Evolutionary conservation across 208 protist species (phyloP), one percentile per base, ranked within the genome.

Genomic region (Phytomonas francai): DNA sequence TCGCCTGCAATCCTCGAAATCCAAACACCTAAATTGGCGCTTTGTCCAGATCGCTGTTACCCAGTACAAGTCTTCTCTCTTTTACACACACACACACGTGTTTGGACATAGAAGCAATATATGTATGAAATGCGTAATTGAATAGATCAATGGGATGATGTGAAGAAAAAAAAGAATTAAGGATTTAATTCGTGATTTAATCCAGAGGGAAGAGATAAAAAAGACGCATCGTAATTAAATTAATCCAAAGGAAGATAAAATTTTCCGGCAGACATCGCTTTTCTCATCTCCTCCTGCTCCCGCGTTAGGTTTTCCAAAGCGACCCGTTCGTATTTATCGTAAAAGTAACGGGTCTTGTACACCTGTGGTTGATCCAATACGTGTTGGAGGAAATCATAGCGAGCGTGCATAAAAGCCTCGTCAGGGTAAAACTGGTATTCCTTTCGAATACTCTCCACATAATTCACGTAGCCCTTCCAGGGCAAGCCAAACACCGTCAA

Each of bases 331-430:
- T 83, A 69, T 9, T 14, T 63, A n/a, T 78, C 63, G 57, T 73
- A 87, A 36, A 94, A 94, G 76, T 76, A 94, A 27, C 74, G 71
- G 27, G 85, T 91, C 70, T 90, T 91, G 67, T 77, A 94, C 85
- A 76, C 85, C 71, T 84, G 83, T 31, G 69, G 51, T 33, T 83
- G 68, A 4, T 61, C n/a, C 67, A 87, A 45, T 63, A 91, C 82
- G 27, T 34, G 49, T 5, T 25, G 49, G 28, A 94, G 68, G 64
- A 94, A 87, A 16, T 45, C 67, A 4, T 30, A 22, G 14, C 88
- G 88, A 25, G 83, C 88, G 34, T 71, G 70, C 36, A 67, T 36
- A 73, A 85, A 94, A 22, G 80, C 78, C 5, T 29, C 68, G 0
- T 67, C 70, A 12, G 71, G 27, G 64, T 82, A 77, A 67, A 79